Base-by-base conservation (phyloP, 2,329 filamentous ascomycete species). In the Metarhizium robertsii region DNA sequence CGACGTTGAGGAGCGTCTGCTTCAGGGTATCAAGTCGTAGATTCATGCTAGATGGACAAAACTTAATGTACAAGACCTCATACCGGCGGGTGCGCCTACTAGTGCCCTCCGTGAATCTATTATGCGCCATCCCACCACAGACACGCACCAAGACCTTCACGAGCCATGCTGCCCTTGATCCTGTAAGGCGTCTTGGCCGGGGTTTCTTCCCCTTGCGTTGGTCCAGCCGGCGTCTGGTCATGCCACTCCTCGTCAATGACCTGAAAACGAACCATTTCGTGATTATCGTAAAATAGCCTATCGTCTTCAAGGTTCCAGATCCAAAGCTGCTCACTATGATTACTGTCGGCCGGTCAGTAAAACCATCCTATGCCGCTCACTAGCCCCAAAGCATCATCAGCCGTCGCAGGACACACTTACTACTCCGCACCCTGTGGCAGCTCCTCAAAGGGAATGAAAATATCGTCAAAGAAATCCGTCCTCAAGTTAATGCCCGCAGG, bases 401-500 rank as follows among this genome's bases (percentile, higher is more conserved):
- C 42, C 13, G 10, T 11, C 38, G 6, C 40, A 7, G 18, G 6
- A 18, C 18, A 2, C 42, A 62, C 85, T 73, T 72, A 91, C 87
- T 89, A 96, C 67, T 83, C 80, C 30, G 85, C 84, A n/a, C 83
- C 84, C 32, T 88, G 83, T 43, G 91, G 88, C 4, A 95, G 78
- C 60, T 89, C 83, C 55, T 84, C 80, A 40, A 81, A 83, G 1
- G 81, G 90, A 59, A 97, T 84, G 57, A 90, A 86, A 36, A 99
- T 90, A 60, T 97, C 92, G 63, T 92, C 88, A 63, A 96, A 99
- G 70, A 99, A 99, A 59, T 96, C 90, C 4, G 92, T 86, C 51
- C 85, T 84, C 57, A 97, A 78, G 64, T 85, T 83, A 64, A 95
- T 90, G 42, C 88, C 91, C 2, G 85, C 75, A 7, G 84, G 78